Evolutionary conservation across 2,329 filamentous ascomycete species (phyloP), one percentile per base, ranked within the genome.

Genomic region (Neoarthrinium moseri): DNA sequence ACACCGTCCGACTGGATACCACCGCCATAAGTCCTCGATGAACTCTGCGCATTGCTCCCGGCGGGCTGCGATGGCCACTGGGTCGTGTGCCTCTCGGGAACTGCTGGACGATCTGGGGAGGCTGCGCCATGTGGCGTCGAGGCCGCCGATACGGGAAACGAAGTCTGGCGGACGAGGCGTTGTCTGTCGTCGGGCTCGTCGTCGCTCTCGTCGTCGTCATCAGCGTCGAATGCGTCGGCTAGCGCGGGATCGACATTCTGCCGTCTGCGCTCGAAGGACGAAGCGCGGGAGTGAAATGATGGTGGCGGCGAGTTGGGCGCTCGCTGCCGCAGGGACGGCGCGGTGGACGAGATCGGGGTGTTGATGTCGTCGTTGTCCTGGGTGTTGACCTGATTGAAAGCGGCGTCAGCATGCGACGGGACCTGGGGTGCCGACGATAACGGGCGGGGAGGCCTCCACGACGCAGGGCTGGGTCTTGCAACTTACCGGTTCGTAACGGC

Each of bases 1-100:
- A 99, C 94, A 50, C 94, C 94, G 67, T 97, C 94, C 40, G 89
- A 91, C 45, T 87, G 84, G n/a, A 84, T 81, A 20, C 85, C 86
- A 43, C 86, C 81, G 34, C 89, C 87, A 50, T 89, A 83, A 2
- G 87, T 77, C 51, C 81, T 72, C 24, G 64, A 70, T 58, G 69
- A 45, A 65, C 70, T 45, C 57, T 61, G 43, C 18, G 51, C 38
- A 49, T 57, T 52, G 13, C 59, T 56, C 32, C 67, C 64, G 13
- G 65, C 40, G 12, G 65, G 53, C 13, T 70, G 53, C 18, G 66
- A 42, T 18, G 46, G 30, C 39, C 26, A 51, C 35, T 55, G 54
- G 33, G 46, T 45, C 41, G 58, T 43, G 49, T 44, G 58, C 40
- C 34, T 37, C 7, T 36, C 50, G 2, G 50, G 46, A 11, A 46